Base-by-base conservation (phyloP, 106 monocot species). In the Dioscorea zingiberensis region DNA sequence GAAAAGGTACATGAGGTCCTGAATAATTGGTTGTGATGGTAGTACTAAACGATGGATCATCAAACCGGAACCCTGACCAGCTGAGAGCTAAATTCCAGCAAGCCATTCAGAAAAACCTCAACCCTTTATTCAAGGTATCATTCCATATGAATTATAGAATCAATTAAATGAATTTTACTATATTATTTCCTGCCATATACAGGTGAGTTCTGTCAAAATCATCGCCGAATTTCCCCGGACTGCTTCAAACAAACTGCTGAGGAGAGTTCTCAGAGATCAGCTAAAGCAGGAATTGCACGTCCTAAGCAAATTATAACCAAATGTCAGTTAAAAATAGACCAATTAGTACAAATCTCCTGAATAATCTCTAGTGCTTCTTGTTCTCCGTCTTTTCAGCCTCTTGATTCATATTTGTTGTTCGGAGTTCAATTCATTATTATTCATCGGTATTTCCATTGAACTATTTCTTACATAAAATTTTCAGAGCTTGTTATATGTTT, bases 111-210 rank as follows among this genome's bases (percentile, higher is more conserved):
- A 67, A 69, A 21, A 59, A 91, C 23, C 87, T 95, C 21, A 95
- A 95, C 61, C 91, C 91, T 65, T 70, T 95, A 61, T 91, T 95
- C 54, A 91, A 91, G 95, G 87, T 95, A 81, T 68, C 12, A 55
- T 3, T 44, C 6, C 16, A 27, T 23, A 26, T 21, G 4, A 26
- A 57, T 38, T 2, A 23, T 16, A 16, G 10, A 44, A 25, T 12
- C 14, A 58, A 1, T 9, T 26, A 45, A 13, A 25, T 58, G 45
- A 15, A 13, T 47, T 9, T 60, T 0, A 44, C 0, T 27, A 21
- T 13, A 21, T 14, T 47, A 44, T 17, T 71, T 57, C 14, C 51
- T 58, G 11, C 11, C 46, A 10, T 47, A n/a, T 28, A 71, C 55
- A 89, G 88, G 81, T 89, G 67, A 78, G 70, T 44, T 76, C 76